Conservation (phyloP, 2,329 filamentous ascomycete genomes). For the Pleurostoma richardsiae region DNA sequence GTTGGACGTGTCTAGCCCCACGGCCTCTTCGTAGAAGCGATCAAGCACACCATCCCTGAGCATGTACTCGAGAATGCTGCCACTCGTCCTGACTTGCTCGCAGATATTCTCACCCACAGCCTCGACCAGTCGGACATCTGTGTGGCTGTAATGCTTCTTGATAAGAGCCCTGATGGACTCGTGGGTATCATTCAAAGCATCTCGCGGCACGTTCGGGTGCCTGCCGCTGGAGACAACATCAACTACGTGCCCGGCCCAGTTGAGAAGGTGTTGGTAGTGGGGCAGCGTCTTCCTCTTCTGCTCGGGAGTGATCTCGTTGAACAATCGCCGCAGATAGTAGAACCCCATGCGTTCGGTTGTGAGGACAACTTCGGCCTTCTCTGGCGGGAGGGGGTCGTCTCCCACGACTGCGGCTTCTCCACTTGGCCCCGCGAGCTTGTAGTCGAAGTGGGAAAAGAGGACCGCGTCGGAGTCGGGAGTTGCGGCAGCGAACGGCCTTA, state of each 20-base stretch:
- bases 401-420: not conserved
- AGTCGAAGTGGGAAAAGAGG: conserved; percentile 6
- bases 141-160: not conserved
- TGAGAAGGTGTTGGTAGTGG: conserved; percentile 10
- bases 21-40: conserved; percentile 15
- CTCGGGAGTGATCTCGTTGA: conserved; percentile 10
- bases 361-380: conserved; percentile 8
- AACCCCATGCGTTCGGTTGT: conserved; percentile 15
- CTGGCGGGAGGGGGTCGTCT: not conserved
- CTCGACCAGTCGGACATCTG: conserved; percentile 14
- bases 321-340: conserved; percentile 15
- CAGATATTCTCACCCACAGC: conserved; percentile 23
- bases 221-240: conserved; percentile 5
- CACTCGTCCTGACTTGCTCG: conserved; percentile 21
- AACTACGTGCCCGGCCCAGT: conserved; percentile 12
- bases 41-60: conserved; percentile 21
- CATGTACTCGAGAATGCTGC: conserved; percentile 24
- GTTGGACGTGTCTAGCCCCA: conserved; percentile 9
- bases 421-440: conserved; percentile 7
- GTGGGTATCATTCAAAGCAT: conserved; percentile 7
- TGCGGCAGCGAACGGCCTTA: conserved; percentile 8
- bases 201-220: conserved; percentile 9
- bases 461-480: conserved; percentile 6
- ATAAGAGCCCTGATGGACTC: conserved; percentile 6
- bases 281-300: conserved; percentile 12